A percentile compares a stretch with the other conserved stretches of the same genome.
phyloP scores from a whole-genome alignment of 177 flowering plant genomes.

The Vitis hybrid region DNA sequence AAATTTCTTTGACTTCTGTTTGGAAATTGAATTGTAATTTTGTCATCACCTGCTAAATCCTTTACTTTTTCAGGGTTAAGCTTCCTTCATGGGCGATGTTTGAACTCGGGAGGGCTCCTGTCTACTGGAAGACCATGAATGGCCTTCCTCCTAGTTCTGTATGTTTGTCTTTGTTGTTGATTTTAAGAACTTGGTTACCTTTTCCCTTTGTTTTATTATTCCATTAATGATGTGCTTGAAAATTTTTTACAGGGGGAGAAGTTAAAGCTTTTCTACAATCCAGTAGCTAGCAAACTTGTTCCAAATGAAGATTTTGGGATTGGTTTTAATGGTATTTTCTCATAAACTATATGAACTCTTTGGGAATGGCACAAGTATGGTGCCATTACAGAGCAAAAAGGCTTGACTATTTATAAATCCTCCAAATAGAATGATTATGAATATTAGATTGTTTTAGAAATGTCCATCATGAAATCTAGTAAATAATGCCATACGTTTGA shows the following conservation, averaged over 20 bases:
- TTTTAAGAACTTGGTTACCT: background rate
- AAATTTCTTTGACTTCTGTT: background rate
- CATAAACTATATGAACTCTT: background rate
- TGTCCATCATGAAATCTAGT: no score
- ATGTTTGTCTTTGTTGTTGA: constrained; percentile 27
- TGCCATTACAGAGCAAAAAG: no score
- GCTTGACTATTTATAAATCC: no score
- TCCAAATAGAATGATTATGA: no score
- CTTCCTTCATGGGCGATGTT: constrained; percentile 88
- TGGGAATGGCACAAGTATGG: no score
- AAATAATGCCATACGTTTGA: no score
- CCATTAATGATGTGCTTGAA: constrained; percentile 17
- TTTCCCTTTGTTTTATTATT: constrained; percentile 10
- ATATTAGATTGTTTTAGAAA: no score
- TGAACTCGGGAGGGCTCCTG: constrained; percentile 77
- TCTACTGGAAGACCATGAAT: constrained; percentile 91
- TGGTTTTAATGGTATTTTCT: constrained; percentile 75
- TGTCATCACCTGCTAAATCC: background rate
- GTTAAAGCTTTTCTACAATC: constrained; percentile 83
- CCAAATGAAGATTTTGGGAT: constrained; percentile 81
- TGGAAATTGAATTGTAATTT: background rate
- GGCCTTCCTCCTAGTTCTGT: constrained; percentile 92
- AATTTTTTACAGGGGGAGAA: constrained; percentile 66
- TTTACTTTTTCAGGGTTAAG: constrained; percentile 38
- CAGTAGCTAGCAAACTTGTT: constrained; percentile 53